Base-by-base conservation (phyloP, 305 asterid species). In the Fraxinus latifolia region DNA sequence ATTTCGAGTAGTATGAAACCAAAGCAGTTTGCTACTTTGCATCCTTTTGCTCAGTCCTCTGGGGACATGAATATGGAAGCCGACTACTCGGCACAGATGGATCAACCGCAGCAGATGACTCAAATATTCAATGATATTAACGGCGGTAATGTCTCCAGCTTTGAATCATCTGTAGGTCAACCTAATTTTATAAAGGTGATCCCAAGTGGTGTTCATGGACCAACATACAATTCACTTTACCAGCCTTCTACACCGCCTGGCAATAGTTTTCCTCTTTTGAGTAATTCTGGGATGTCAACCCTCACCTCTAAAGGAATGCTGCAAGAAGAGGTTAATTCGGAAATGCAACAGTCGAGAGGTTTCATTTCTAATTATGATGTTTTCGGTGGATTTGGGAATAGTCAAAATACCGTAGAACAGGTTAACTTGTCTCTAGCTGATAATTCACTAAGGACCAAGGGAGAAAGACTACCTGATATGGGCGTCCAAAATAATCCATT, bases 1-100 rank as follows among this genome's bases (percentile, higher is more conserved):
- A 90, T 94, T 82, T 98, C 98, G 0, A 92, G 93, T 8, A 90
- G 88, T 82, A 90, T 93, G 97, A 95, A 91, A 76, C 91, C 97
- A 0, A 93, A 93, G 83, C 97, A 95, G 85, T 93, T 91, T 53
- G 89, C 90, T 14, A 80, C 83, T 65, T 81, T 95, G 87, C 90
- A 88, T 50, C 95, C 89, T 74, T 89, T 92, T 12, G 86, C 88
- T 2, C 58, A 47, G 75, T 50, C 94, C 42, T 91, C 80, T 27
- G 85, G 91, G 37, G 88, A 87, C 80, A 70, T 88, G 83, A 87
- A 83, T 82, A 79, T 85, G 80, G 88, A 88, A 47, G 86, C 86
- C 50, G 90, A 77, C 82, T 74, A 91, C 25, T 88, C 73, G 0
- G 58, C 84, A 58, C 93, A 89, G 76, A 85, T 89, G 90, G 83